Evolutionary conservation across 805 yeast genomes (phyloP), one percentile per base, ranked within the genome.

Genomic region (Danielozyma ontarioensis): DNA sequence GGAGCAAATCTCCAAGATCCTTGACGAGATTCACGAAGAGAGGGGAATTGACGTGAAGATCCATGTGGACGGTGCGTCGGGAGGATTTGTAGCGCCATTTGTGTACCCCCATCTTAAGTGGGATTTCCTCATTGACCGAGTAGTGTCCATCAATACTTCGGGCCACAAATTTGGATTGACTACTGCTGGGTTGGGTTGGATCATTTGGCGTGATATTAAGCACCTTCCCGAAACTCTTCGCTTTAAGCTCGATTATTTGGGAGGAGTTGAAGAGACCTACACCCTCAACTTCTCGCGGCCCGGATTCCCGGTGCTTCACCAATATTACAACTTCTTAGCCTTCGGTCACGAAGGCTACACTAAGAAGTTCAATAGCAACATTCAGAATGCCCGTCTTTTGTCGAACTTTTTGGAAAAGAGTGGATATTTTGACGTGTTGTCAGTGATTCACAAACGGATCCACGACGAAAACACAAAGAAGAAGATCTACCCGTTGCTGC

Each of bases 121-220:
- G 96, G 96, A 87, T 57, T 89, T 88, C 63, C 64, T 78, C 40
- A 54, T 83, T 30, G 75, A 76, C 17, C 72, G 96, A 40, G 97
- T 88, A 29, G 77, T 73, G 41, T 79, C 89, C 19, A 87, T 88
- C 62, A 89, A 87, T 64, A 76, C 94, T 8, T 83, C 95, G 1
- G 96, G 96, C 38, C 97, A 88, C 64, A 88, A 88, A 62, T 88
- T 84, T 60, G 97, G 97, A 23, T 67, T 88, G 31, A 83, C 89
- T 19, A 77, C 94, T 17, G 95, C 90, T 8, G 97, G 97, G 27
- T 70, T 85, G 33, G 97, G 97, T 34, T 88, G 96, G 96, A 78
- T 88, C 40, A 61, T 88, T 34, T 89, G 95, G 87, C 77, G 80
- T 54, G 78, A 78, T 53, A 65, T 68, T 27, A 45, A 62, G 26